Percentiles rank a stretch among this genome's conserved stretches.
Conservation (phyloP, 805 yeast species). For the Brettanomyces nanus region DNA sequence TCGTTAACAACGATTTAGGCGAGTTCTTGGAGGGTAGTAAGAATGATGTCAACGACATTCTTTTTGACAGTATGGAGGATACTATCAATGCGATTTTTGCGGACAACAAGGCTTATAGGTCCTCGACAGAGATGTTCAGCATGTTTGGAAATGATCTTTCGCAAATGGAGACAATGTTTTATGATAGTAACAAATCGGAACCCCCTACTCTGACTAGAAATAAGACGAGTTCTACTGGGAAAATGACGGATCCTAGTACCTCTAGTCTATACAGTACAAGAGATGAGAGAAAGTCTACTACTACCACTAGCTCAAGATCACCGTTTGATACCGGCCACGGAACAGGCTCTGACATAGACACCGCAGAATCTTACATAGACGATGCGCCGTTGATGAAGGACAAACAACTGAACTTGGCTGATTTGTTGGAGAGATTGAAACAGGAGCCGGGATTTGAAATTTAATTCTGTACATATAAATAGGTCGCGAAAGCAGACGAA, state of each 20-base stretch:
- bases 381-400: conserved; percentile 1
- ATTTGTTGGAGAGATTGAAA: not conserved
- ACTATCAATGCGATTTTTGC: conserved; percentile 10
- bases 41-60: conserved; percentile 6
- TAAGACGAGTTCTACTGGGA: no score
- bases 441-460: not conserved
- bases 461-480: not conserved
- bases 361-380: not conserved
- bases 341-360: not conserved
- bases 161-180: conserved; percentile 1
- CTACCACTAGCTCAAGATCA: not conserved
- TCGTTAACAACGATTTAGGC: not conserved
- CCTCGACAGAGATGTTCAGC: conserved; percentile 5
- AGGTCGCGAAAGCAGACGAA: not conserved
- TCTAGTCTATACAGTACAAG: not conserved
- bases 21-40: conserved; percentile 6
- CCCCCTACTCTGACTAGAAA: no score
- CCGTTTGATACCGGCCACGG: not conserved
- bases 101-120: conserved; percentile 3
- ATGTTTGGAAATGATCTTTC: conserved; percentile 4
- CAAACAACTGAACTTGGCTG: conserved; percentile 1
- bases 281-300: not conserved
- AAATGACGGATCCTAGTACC: no score
- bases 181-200: no score
- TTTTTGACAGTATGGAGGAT: conserved; percentile 13